Percentiles rank a stretch among this genome's conserved stretches.
phyloP scores from a whole-genome alignment of 331 rosid genomes.

The Quercus tomentella region DNA sequence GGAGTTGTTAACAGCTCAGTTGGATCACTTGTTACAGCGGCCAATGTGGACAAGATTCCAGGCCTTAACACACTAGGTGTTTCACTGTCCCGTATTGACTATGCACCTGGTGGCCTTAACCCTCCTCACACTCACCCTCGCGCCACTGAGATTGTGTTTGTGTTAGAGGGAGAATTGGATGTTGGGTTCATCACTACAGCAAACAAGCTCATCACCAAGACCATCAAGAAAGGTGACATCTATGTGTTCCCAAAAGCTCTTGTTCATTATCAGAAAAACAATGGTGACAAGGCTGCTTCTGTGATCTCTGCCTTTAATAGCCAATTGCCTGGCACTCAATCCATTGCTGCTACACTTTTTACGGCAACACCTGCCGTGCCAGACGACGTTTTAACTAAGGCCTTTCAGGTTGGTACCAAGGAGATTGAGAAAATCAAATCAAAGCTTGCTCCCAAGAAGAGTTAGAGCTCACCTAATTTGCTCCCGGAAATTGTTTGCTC shows the following conservation, averaged over 20 bases:
- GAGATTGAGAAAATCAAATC: slow-evolving; percentile 30
- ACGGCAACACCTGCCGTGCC: slow-evolving; percentile 37
- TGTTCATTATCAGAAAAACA: slow-evolving; percentile 51
- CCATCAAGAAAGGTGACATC: slow-evolving; percentile 41
- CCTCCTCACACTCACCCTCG: slow-evolving; percentile 65
- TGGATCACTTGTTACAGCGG: slow-evolving; percentile 40
- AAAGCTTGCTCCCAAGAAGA: slow-evolving; percentile 50
- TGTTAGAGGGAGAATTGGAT: slow-evolving; percentile 40
- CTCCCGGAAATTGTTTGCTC: too few species aligned
- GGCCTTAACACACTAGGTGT: slow-evolving; percentile 53
- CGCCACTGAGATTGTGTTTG: slow-evolving; percentile 46
- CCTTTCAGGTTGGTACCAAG: slow-evolving; percentile 41
- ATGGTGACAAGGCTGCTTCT: slow-evolving; percentile 34
- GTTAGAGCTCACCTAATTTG: neutral
- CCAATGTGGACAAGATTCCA: slow-evolving; percentile 46
- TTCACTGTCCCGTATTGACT: slow-evolving; percentile 46
- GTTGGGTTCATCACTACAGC: slow-evolving; percentile 50
- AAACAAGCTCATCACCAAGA: slow-evolving; percentile 39
- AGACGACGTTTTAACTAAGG: slow-evolving; percentile 32
- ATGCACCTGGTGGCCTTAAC: slow-evolving; percentile 41
- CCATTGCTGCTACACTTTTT: slow-evolving; percentile 40
- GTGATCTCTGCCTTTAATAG: slow-evolving; percentile 43
- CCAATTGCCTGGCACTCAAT: slow-evolving; percentile 49
- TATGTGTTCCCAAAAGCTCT: slow-evolving; percentile 48
- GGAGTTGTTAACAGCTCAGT: slow-evolving; percentile 38